phyloP scores from a whole-genome alignment of 2,329 filamentous ascomycete species.

The Alternaria alternata region DNA sequence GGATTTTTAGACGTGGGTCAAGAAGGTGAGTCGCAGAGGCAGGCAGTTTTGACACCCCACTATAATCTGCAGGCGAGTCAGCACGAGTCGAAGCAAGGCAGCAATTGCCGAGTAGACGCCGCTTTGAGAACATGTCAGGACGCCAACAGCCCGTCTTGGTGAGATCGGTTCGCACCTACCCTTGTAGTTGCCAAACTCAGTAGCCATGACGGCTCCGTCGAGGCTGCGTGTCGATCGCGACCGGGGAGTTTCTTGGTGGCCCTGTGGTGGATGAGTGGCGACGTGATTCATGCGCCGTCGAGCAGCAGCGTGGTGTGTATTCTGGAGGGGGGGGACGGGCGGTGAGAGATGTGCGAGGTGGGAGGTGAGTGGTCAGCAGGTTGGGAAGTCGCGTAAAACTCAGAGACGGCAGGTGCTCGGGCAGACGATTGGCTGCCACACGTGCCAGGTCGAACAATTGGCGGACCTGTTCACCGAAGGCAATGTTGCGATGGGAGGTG shows the following conservation, averaged over 20 bases:
- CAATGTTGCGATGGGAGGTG: conserved; percentile 5
- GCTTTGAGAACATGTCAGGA: conserved; percentile 20
- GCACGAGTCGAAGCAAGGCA: conserved; percentile 11
- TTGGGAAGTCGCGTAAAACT: conserved; percentile 6
- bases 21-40: conserved; percentile 48
- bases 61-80: conserved; percentile 46
- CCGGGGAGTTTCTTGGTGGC: conserved; percentile 20
- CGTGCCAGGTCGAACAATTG: background rate
- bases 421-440: conserved; percentile 17
- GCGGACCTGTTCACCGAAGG: background rate
- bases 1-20: conserved; percentile 48
- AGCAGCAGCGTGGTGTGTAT: conserved; percentile 17
- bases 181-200: conserved; percentile 46
- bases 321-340: conserved; percentile 20
- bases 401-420: conserved; percentile 11
- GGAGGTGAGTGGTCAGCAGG: conserved; percentile 1
- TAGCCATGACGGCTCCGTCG: conserved; percentile 34
- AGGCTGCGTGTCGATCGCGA: conserved; percentile 33
- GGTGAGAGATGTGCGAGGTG: conserved; percentile 13
- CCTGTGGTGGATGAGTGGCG: conserved; percentile 25
- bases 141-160: conserved; percentile 18
- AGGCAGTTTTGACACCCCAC: conserved; percentile 46
- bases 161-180: conserved; percentile 22
- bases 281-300: conserved; percentile 25
- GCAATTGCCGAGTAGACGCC: conserved; percentile 30